A percentile compares a stretch with the other conserved stretches of the same genome.
Evolutionary conservation across 495 filamentous ascomycete species (phyloP).

Genomic region (Penicillium chermesinum): DNA sequence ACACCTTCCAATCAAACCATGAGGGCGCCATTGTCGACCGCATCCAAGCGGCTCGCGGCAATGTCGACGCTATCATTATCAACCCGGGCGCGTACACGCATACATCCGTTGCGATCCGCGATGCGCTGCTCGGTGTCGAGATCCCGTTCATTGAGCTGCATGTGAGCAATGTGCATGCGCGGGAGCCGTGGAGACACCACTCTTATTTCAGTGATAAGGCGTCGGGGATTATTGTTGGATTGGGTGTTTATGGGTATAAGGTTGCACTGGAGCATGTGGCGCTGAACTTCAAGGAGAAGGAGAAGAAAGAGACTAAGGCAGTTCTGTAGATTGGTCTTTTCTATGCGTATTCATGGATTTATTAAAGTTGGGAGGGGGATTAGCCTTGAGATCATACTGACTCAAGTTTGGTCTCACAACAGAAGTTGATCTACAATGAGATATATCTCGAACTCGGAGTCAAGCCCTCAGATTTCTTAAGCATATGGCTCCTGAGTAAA

Average conservation of each 20-base stretch:
- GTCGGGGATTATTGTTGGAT: conserved; percentile 58
- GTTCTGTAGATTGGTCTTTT: conserved; percentile 5
- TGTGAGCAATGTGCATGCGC: conserved; percentile 61
- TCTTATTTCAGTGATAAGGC: conserved; percentile 70
- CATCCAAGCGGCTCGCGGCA: conserved; percentile 50
- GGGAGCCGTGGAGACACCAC: conserved; percentile 58
- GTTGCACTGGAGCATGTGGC: conserved; percentile 62
- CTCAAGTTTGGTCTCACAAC: no score
- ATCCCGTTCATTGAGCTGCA: conserved; percentile 71
- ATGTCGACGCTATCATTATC: conserved; percentile 59
- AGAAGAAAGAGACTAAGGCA: conserved; percentile 26
- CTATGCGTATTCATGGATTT: not conserved
- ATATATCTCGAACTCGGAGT: no score
- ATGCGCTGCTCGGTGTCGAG: conserved; percentile 57
- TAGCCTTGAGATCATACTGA: not conserved
- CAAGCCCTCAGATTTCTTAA: conserved; percentile 1
- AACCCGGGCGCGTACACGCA: conserved; percentile 68
- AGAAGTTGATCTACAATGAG: no score
- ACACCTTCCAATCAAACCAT: conserved; percentile 60
- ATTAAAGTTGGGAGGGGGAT: not conserved
- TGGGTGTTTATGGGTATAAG: conserved; percentile 65
- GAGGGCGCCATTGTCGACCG: conserved; percentile 60
- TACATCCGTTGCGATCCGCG: conserved; percentile 61
- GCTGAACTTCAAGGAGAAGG: conserved; percentile 35
- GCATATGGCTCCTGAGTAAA: not conserved